A percentile compares a stretch with the other conserved stretches of the same genome.
phyloP scores from a whole-genome alignment of 2,329 filamentous ascomycete genomes.

The Fusarium fracticaudum region DNA sequence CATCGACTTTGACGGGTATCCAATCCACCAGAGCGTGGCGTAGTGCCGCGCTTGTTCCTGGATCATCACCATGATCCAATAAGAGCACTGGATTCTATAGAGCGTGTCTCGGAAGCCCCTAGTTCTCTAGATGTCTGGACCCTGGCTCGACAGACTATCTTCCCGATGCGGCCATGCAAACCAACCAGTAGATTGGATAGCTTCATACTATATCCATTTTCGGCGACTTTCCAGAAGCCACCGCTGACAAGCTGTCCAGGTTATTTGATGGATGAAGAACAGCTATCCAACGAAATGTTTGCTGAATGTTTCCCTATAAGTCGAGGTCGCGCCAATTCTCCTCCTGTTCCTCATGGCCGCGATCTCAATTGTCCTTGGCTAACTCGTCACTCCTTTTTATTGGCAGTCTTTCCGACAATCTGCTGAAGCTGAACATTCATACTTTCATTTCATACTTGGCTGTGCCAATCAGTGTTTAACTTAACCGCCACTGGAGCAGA shows the following conservation, averaged over 20 bases:
- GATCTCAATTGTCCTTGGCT: background rate
- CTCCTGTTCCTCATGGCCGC: background rate
- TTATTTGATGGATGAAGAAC: background rate
- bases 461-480: background rate
- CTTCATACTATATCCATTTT: conserved; percentile 16
- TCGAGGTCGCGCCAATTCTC: background rate
- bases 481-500: background rate
- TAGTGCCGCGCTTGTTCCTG: conserved; percentile 6
- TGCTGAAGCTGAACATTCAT: background rate
- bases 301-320: background rate
- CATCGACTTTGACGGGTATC: background rate
- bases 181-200: conserved; percentile 1
- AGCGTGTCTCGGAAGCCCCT: conserved; percentile 6
- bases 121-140: background rate
- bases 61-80: conserved; percentile 10
- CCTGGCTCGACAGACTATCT: background rate
- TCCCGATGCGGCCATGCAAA: conserved; percentile 22
- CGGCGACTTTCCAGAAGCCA: conserved; percentile 22
- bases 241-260: background rate
- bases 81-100: background rate
- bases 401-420: background rate
- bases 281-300: background rate
- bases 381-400: background rate
- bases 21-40: background rate
- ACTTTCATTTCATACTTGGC: background rate